These are phyloP conservation scores for Lepidium aucheri DNA, from an alignment of 345 rosid species.

Conservation along the genomic window DNA sequence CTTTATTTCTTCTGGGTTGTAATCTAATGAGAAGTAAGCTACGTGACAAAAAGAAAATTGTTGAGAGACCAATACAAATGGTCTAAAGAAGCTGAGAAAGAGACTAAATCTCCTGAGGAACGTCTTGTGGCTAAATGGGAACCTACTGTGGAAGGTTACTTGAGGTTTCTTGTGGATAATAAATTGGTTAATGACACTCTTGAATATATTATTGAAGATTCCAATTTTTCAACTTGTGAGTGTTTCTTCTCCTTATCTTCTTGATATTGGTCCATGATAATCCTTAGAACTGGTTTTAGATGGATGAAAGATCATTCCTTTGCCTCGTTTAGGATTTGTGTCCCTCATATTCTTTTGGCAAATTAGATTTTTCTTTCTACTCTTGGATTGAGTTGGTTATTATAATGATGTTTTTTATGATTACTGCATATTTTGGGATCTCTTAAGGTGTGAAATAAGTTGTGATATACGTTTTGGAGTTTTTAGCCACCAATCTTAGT, in stretches of 20 bases:
- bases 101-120: constrained; percentile 65
- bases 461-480: not conserved
- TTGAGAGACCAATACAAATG: too few species aligned
- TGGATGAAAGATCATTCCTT: not conserved
- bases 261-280: not conserved
- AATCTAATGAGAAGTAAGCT: too few species aligned
- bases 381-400: not conserved
- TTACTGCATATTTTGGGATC: not conserved
- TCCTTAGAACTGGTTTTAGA: not conserved
- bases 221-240: constrained; percentile 73
- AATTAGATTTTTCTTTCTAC: not conserved
- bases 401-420: not conserved
- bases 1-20: too few species aligned
- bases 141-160: constrained; percentile 74
- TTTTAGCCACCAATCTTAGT: not conserved
- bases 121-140: constrained; percentile 57
- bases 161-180: constrained; percentile 84
- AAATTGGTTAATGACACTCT: constrained; percentile 87
- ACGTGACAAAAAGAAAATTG: too few species aligned
- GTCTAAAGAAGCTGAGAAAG: constrained; percentile 87
- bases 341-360: not conserved
- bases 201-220: constrained; percentile 56
- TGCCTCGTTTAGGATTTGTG: not conserved
- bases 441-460: not conserved
- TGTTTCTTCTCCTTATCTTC: not conserved